phyloP scores from a whole-genome alignment of 257 asterid genomes.

The Nicotiana paniculata region DNA sequence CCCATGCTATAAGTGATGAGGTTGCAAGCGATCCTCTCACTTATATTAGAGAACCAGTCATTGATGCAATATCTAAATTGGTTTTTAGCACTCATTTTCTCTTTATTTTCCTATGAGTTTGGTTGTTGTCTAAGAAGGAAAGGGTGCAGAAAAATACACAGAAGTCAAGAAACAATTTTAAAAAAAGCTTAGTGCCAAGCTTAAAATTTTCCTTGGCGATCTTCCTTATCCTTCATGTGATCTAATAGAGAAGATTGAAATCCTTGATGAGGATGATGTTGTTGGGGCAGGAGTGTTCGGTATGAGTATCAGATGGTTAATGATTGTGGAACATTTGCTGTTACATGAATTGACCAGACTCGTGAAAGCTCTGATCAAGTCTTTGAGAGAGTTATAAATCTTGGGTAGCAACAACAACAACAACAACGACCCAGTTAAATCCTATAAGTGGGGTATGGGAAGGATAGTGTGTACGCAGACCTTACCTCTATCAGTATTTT shows the following conservation, averaged over 20 bases:
- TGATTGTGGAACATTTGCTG: conserved; percentile 95
- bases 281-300: conserved; percentile 98
- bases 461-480: no score
- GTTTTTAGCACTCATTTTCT: conserved; percentile 54
- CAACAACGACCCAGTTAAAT: no score
- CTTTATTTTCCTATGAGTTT: conserved; percentile 56
- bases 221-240: conserved; percentile 94
- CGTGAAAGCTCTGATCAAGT: conserved; percentile 92
- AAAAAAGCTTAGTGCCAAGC: conserved; percentile 90
- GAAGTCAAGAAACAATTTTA: conserved; percentile 82
- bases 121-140: conserved; percentile 78
- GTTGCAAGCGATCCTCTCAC: conserved; percentile 66
- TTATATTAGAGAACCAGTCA: conserved; percentile 60
- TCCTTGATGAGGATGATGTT: conserved; percentile 76
- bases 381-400: conserved; percentile 87
- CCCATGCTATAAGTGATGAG: conserved; percentile 79
- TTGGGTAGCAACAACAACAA: conserved; percentile 45
- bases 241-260: conserved; percentile 95
- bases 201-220: conserved; percentile 89
- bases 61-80: conserved; percentile 66
- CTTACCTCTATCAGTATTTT: no score
- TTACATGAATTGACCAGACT: conserved; percentile 73
- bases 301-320: conserved; percentile 90
- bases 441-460: no score
- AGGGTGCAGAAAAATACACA: conserved; percentile 72